Evolutionary conservation across 768 basidiomycete species (phyloP), one percentile per base, ranked within the genome.

Genomic region (Lactarius tabidus): DNA sequence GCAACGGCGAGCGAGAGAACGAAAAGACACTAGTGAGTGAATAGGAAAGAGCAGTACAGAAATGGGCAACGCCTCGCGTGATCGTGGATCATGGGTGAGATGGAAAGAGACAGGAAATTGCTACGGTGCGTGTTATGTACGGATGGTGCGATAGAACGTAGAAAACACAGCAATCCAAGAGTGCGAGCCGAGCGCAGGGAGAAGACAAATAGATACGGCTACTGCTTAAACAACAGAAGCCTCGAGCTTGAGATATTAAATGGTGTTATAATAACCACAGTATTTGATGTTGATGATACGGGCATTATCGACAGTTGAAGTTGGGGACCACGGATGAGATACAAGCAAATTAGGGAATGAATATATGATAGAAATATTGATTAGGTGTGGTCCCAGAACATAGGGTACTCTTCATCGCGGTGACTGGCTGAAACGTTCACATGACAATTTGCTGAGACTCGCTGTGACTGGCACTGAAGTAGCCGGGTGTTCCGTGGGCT

Each of bases 361-460:
- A 62, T 33, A 53, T 66, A 62, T 29, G 18, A 31, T 62, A 66
- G 29, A 14, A 39, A 56, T 28, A 45, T 55, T 48, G 48, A 62
- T 66, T 66, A 66, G 6, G 60, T 3, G 41, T 43, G 39, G 51
- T 62, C 57, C 60, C 31, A 53, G 61, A 59, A 36, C 36, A 38
- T 66, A 66, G 38, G 15, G 52, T 66, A 66, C 39, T 58, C 59
- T 61, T 65, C 64, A 28, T 65, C 43, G 52, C 38, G 55, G 36
- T 58, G 20, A 54, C n/a, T 43, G 31, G 23, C 31, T 63, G 61
- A 52, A 36, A 28, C 4, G 15, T 59, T 71, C 68, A 71, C 71
- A 71, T 69, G 35, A 58, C 67, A 48, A 70, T 68, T 62, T 55
- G 66, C 57, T 68, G 69, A 31, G 69, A 39, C 36, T 70, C 64